Conservation (phyloP, 768 basidiomycete species). For the Serpula lacrymans region DNA sequence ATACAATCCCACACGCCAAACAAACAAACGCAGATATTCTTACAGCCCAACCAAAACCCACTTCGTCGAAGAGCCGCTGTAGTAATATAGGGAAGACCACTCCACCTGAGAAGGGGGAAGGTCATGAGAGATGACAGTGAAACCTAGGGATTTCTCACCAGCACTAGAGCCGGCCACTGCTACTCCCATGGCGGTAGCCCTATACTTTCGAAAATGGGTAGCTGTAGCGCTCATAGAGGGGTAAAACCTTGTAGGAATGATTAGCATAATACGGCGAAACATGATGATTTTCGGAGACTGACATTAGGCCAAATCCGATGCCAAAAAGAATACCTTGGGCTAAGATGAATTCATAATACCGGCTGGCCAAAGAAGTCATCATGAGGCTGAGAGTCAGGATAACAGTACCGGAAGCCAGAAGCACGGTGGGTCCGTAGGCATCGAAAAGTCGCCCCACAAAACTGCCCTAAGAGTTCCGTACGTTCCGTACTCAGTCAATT, state of each 20-base stretch:
- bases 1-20: conserved; percentile 39
- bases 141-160: conserved; percentile 31
- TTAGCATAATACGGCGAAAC: background rate
- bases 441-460: conserved; percentile 55
- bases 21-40: conserved; percentile 50
- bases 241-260: conserved; percentile 44
- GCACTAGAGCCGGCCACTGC: conserved; percentile 57
- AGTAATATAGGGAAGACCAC: conserved; percentile 58
- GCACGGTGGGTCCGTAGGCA: conserved; percentile 44
- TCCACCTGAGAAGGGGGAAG: conserved; percentile 43
- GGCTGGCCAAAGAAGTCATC: conserved; percentile 49
- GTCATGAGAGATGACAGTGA: background rate
- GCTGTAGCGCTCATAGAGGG: conserved; percentile 57
- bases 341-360: conserved; percentile 53
- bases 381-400: conserved; percentile 46
- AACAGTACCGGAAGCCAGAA: conserved; percentile 48
- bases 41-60: conserved; percentile 58
- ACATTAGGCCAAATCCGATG: conserved; percentile 56
- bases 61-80: conserved; percentile 42
- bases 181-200: conserved; percentile 64
- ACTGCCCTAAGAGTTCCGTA: conserved; percentile 39
- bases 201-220: conserved; percentile 53
- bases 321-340: conserved; percentile 58
- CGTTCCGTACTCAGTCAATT: background rate
- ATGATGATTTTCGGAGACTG: conserved; percentile 17